Percentiles rank a stretch among this genome's conserved stretches.
These are phyloP conservation scores for Aspergillus wentii DNA, from an alignment of 495 filamentous ascomycete genomes.

Conservation along the genomic window DNA sequence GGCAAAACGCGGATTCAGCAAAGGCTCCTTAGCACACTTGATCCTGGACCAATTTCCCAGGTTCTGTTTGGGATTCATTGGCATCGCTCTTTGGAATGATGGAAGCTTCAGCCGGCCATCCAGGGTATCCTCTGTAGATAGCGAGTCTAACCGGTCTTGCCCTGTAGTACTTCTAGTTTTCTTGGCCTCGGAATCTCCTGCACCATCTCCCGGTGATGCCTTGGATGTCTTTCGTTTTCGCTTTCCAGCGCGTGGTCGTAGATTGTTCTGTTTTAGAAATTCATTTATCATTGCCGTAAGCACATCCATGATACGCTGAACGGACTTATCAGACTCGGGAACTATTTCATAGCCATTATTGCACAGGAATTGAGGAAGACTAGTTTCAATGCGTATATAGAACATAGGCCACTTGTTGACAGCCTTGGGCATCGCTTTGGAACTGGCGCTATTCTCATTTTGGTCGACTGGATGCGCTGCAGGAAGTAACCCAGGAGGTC, in stretches of 20 bases:
- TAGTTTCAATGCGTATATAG: constrained; percentile 61
- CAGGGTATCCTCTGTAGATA: constrained; percentile 22
- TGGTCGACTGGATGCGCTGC: neutral
- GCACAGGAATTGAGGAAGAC: constrained; percentile 3
- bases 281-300: constrained; percentile 58
- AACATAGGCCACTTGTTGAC: constrained; percentile 92
- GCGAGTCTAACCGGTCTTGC: neutral
- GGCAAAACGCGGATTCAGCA: too few relatives aligned
- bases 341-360: constrained; percentile 17
- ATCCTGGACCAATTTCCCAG: constrained; percentile 66
- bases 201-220: neutral
- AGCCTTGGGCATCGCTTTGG: constrained; percentile 55
- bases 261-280: constrained; percentile 64
- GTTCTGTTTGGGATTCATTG: constrained; percentile 9
- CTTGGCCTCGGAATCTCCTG: neutral
- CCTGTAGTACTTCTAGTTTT: constrained; percentile 2
- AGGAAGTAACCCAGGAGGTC: constrained; percentile 19
- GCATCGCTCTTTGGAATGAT: constrained; percentile 17
- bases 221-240: constrained; percentile 8
- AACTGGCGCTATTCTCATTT: neutral
- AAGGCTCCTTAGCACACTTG: constrained; percentile 49
- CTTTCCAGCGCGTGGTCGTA: constrained; percentile 43
- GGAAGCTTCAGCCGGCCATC: constrained; percentile 28
- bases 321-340: constrained; percentile 36
- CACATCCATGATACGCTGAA: constrained; percentile 55